Base-by-base conservation (phyloP, 2,329 filamentous ascomycete species). In the Colletotrichum horii region DNA sequence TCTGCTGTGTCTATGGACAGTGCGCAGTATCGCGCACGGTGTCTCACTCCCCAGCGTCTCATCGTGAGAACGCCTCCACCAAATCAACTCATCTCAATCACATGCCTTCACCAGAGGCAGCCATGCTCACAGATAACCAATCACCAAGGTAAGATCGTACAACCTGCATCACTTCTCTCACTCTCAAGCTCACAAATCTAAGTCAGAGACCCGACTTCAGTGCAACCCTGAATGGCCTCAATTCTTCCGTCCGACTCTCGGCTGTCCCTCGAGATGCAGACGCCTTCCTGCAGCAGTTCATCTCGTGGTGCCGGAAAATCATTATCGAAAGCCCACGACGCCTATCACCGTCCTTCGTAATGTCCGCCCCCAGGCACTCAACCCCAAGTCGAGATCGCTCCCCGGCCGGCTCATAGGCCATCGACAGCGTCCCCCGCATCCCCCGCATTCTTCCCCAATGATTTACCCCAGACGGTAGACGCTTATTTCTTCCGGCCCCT, bases 381-480 rank as follows among this genome's bases (percentile, higher is more conserved):
- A 14, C n/a, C 15, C 73, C 58, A 68, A 22, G 34, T 75, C 56
- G 43, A 68, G 48, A 73, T 58, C 43, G 28, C 64, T 22, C 28
- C 28, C 48, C 48, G 48, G 15, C 64, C 22, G 52, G 43, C 34
- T 34, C 67, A 26, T 26, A 28, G 67, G 67, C 60, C 52, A 58
- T 66, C 60, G 24, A 65, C 22, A 66, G 61, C 55, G 24, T 56
- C 56, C 70, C 68, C 68, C 72, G 68, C 70, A 73, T 68, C 70
- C 73, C 70, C 73, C 73, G 70, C 73, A 75, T 73, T 69, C 73
- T 73, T 65, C 73, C 73, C 73, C 70, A 73, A 75, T 75, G 64
- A 52, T 30, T 68, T 65, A 65, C 43, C 58, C 70, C 70, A 65
- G 64, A 52, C 26, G 43, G 24, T 5, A 48, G 24, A 67, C 30